Base-by-base conservation (phyloP, 345 rosid genomes). In the Moricandia arvensis region DNA sequence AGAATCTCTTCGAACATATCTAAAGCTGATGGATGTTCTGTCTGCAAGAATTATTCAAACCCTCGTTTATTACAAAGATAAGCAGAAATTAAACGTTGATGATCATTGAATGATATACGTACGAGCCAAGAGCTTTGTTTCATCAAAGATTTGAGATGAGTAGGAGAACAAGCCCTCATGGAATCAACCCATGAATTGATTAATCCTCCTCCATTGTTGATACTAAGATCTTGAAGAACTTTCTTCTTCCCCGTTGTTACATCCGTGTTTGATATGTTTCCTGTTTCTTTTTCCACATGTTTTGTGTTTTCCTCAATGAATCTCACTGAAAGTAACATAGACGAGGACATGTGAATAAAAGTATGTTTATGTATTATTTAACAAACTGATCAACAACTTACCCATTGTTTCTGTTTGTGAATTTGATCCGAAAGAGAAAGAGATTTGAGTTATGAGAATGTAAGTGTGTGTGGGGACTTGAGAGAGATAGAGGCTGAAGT, bases 161-260 rank as follows among this genome's bases (percentile, higher is more conserved):
- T 85, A 27, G 99, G 99, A 16, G 99, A 95, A 54, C 93, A 90
- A 67, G 90, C 90, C 81, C 91, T 87, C 96, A 92, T 90, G 1
- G 96, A 90, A 75, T 90, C 92, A 45, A 92, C 85, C 96, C 87
- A 95, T 10, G 90, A 81, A 75, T 77, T 83, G 68, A 81, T 74
- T 69, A 74, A 45, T 33, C 82, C 79, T 62, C 74, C 73, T 83
- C 90, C 83, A 86, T 89, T 4, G 79, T 81, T 73, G 34, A 60
- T 79, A 4, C 17, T 26, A 65, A 77, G 67, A 77, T 79, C n/a
- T 82, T 67, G 15, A 80, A 76, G 79, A 17, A 85, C 69, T 13
- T 76, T 83, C 31, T 80, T 51, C 62, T 84, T 71, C 9, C 51
- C 8, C 8, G 61, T 38, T 9, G 53, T 53, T 16, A 64, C 72